Conservation (phyloP, 2,329 filamentous ascomycete species). For the Corynespora cassiicola region DNA sequence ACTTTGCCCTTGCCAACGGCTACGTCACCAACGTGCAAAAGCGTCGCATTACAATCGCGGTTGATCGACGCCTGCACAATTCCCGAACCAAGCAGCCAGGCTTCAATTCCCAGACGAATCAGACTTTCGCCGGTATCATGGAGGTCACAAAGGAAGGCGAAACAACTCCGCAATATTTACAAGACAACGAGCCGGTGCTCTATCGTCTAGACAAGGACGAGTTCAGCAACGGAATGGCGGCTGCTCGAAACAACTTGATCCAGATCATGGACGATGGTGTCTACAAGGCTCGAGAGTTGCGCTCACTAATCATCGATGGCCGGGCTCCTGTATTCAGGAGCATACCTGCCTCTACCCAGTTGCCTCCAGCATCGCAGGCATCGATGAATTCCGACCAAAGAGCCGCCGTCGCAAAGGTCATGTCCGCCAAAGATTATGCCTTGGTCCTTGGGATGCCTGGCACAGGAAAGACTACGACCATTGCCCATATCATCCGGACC, state of each 20-base stretch:
- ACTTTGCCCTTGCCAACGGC: conserved; percentile 93
- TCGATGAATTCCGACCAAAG: conserved; percentile 87
- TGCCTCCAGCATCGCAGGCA: conserved; percentile 60
- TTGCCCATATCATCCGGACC: conserved; percentile 94
- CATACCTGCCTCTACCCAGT: conserved; percentile 65
- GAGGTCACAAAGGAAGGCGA: conserved; percentile 69
- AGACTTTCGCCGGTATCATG: conserved; percentile 91
- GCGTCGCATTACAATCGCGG: conserved; percentile 81
- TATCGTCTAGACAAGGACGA: conserved; percentile 97
- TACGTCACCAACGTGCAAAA: conserved; percentile 82
- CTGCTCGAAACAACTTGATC: conserved; percentile 90
- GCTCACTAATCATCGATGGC: conserved; percentile 81
- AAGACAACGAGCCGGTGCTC: conserved; percentile 62
- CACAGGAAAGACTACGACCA: conserved; percentile 97
- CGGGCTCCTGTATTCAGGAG: conserved; percentile 75
- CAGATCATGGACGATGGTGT: conserved; percentile 85
- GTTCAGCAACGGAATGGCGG: conserved; percentile 97
- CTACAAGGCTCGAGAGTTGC: conserved; percentile 73
- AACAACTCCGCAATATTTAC: conserved; percentile 34
- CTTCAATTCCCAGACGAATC: conserved; percentile 79
- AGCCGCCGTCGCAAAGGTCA: conserved; percentile 88
- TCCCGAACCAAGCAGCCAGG: conserved; percentile 75
- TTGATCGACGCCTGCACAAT: conserved; percentile 89
- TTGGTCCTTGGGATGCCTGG: conserved; percentile 98
- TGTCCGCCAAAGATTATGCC: conserved; percentile 94